Evolutionary conservation across 2,329 filamentous ascomycete species (phyloP), one percentile per base, ranked within the genome.

Genomic region (Thermoascus crustaceus): DNA sequence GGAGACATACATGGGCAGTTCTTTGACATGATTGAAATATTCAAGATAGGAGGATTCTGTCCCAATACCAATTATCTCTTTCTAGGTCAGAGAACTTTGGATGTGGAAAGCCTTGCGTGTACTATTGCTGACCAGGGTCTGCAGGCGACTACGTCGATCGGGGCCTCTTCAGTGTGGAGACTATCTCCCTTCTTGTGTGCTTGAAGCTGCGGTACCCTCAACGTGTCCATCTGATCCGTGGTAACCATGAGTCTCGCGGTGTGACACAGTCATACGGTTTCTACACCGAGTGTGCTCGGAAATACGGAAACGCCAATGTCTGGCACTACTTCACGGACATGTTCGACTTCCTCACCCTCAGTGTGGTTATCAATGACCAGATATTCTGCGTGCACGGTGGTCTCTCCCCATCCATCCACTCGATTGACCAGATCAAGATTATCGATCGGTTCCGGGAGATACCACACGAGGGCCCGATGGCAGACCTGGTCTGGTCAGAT

Each of bases 281-380:
- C 68, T 98, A 98, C 61, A 98, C 91, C 14, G 91, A 98, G 60
- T 98, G 91, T 64, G 88, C 84, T 13, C 82, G 91, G 49, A 98
- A 98, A 66, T 98, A 98, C 64, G 91, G 91, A 58, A 96, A 94
- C 57, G 87, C 91, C 45, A 95, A 91, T 53, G 91, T 98, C 13
- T 98, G 91, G 91, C 91, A 98, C 64, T 91, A 96, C 62, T 98
- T 98, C 59, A 98, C 91, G 47, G 91, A 98, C 67, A 96, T 98
- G 88, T 98, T 98, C 64, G 91, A 98, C 66, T 98, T 94, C 62
- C 72, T 98, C 45, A 96, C 89, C 5, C 70, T 98, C 38, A 94
- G 85, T 52, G 93, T 96, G 42, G 91, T 98, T 45, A 98, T 98
- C 58, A 94, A 96, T 60, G 84, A 98, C 62, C 85, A 96, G 61